phyloP scores from a whole-genome alignment of 78 protist genomes.

The Dictyostelium firmibasis region DNA sequence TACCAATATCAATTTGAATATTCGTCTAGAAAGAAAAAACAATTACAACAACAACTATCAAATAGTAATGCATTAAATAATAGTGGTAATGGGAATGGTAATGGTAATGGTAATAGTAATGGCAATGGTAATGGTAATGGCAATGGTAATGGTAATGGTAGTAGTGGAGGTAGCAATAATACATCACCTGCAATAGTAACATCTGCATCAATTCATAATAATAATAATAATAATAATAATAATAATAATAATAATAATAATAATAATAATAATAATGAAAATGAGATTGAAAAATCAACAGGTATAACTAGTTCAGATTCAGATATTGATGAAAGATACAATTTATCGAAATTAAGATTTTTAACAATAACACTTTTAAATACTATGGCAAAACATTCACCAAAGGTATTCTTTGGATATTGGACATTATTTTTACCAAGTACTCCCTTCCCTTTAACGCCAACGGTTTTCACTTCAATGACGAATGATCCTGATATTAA shows the following conservation, averaged over 20 bases:
- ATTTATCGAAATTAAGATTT: slow-evolving; percentile 33
- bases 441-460: slow-evolving; percentile 20
- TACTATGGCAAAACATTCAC: slow-evolving; percentile 35
- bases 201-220: background rate
- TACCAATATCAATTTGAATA: slow-evolving; percentile 49
- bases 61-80: background rate
- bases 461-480: slow-evolving; percentile 26
- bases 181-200: background rate
- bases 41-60: background rate
- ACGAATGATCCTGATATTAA: slow-evolving; percentile 37
- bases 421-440: slow-evolving; percentile 48
- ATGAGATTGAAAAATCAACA: slow-evolving; percentile 1
- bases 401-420: slow-evolving; percentile 48
- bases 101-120: background rate
- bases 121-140: background rate
- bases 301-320: slow-evolving; percentile 68
- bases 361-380: slow-evolving; percentile 16
- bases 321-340: slow-evolving; percentile 59
- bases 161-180: background rate
- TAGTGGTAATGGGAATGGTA: background rate
- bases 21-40: background rate
- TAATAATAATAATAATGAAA: background rate
- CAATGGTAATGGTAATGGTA: background rate
- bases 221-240: background rate
- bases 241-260: background rate